A percentile compares a stretch with the other conserved stretches of the same genome.
Evolutionary conservation across 2,329 filamentous ascomycete genomes (phyloP).

Genomic region (Fusarium udum): DNA sequence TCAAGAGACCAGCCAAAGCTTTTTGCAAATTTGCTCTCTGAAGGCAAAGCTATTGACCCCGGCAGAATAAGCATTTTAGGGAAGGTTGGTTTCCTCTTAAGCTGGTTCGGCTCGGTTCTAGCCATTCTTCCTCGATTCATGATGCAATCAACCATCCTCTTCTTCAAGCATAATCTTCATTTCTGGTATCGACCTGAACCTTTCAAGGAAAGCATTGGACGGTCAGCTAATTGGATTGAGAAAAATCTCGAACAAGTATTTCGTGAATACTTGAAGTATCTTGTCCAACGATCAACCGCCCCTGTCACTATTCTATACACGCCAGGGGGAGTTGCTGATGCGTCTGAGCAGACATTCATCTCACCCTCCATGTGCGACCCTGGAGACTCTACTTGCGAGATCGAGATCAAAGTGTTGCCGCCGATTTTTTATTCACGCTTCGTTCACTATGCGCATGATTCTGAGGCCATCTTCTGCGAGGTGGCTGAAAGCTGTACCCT

Average conservation of each 20-base stretch:
- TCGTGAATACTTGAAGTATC: slow-evolving; percentile 56
- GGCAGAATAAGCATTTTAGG: slow-evolving; percentile 52
- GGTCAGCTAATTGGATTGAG: slow-evolving; percentile 63
- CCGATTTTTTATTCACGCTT: slow-evolving; percentile 75
- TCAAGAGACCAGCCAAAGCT: slow-evolving; percentile 70
- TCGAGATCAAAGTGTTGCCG: slow-evolving; percentile 69
- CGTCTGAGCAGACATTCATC: slow-evolving; percentile 50
- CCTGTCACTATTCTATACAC: slow-evolving; percentile 63
- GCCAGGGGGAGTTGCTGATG: slow-evolving; percentile 57
- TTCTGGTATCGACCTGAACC: slow-evolving; percentile 75
- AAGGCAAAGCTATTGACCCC: slow-evolving; percentile 61
- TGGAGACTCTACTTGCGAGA: slow-evolving; percentile 42
- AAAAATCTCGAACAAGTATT: slow-evolving; percentile 57
- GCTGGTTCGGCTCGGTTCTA: slow-evolving; percentile 75
- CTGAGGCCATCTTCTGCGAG: slow-evolving; percentile 70
- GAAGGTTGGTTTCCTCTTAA: slow-evolving; percentile 58
- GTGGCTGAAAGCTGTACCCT: slow-evolving; percentile 67
- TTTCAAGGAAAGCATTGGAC: slow-evolving; percentile 62
- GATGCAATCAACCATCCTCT: slow-evolving; percentile 66
- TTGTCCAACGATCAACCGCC: slow-evolving; percentile 58
- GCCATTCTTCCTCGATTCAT: slow-evolving; percentile 73
- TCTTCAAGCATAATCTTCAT: slow-evolving; percentile 65
- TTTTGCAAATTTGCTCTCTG: slow-evolving; percentile 67
- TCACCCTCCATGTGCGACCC: slow-evolving; percentile 44
- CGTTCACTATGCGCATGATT: slow-evolving; percentile 68